These are phyloP conservation scores for Chlorella sp. DNA, from an alignment of 139 green algal genomes.

Conservation along the genomic window DNA sequence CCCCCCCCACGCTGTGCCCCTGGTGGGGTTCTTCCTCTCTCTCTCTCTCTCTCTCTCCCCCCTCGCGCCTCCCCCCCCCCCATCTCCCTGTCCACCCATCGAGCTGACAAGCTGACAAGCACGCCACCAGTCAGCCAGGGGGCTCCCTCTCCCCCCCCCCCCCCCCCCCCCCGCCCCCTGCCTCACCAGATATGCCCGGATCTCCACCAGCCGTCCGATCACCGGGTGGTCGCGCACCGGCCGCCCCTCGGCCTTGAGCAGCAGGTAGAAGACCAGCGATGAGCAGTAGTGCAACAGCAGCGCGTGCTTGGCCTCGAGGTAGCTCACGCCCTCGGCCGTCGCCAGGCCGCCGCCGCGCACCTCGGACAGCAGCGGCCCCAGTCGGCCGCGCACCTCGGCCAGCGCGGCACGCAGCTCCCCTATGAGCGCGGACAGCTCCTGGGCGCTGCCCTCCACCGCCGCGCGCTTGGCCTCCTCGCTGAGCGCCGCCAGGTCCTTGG, in stretches of 20 bases:
- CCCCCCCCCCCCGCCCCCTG: neutral
- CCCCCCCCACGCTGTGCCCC: too few relatives aligned
- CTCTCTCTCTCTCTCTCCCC: too few relatives aligned
- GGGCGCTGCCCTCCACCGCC: conserved; percentile 72
- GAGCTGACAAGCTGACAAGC: too few relatives aligned
- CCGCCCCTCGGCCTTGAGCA: conserved; percentile 94
- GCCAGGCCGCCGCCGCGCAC: conserved; percentile 70
- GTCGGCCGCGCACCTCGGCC: conserved; percentile 51
- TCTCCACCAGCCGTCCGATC: conserved; percentile 80
- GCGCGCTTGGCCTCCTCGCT: conserved; percentile 45
- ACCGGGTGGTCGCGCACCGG: conserved; percentile 93
- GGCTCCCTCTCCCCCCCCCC: too few relatives aligned
- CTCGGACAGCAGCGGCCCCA: conserved; percentile 77
- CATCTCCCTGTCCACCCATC: too few relatives aligned
- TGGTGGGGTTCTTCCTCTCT: too few relatives aligned
- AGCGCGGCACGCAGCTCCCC: conserved; percentile 61
- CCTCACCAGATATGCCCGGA: conserved; percentile 78
- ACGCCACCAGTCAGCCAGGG: too few relatives aligned
- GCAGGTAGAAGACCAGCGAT: conserved; percentile 93
- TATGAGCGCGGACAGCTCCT: conserved; percentile 82
- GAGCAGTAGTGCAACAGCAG: conserved; percentile 94
- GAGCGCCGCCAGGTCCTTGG: conserved; percentile 40
- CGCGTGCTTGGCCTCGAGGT: conserved; percentile 97
- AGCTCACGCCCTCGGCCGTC: conserved; percentile 85
- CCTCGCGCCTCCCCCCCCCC: too few relatives aligned